phyloP scores from a whole-genome alignment of 106 monocot species.

The Phalaenopsis aphrodite region DNA sequence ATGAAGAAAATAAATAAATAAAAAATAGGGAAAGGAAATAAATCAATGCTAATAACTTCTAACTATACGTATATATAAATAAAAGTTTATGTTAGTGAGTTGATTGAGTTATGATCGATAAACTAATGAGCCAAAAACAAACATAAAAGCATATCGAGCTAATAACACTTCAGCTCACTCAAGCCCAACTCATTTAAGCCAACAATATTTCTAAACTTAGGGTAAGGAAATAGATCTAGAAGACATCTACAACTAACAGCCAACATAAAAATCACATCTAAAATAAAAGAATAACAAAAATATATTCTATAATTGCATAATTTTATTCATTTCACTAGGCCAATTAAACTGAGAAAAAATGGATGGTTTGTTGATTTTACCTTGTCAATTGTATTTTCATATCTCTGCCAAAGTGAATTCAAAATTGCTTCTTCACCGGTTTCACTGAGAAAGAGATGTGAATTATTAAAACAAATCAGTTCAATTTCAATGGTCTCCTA shows the following conservation, averaged over 20 bases:
- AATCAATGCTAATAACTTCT: no score
- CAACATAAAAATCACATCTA: background rate
- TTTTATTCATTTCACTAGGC: background rate
- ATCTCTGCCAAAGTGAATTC: slow-evolving; percentile 76
- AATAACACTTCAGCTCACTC: no score
- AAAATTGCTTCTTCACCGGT: slow-evolving; percentile 65
- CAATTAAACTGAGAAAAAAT: background rate
- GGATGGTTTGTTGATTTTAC: slow-evolving; percentile 18
- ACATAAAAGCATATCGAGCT: no score
- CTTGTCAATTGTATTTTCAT: slow-evolving; percentile 79
- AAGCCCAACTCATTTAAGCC: no score
- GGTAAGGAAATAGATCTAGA: background rate
- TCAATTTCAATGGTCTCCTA: background rate
- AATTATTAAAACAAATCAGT: background rate
- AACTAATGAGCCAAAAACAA: no score
- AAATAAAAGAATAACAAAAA: background rate
- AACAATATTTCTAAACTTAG: background rate
- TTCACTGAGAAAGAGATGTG: slow-evolving; percentile 37
- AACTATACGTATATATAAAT: no score
- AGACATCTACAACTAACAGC: background rate
- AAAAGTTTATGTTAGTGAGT: no score
- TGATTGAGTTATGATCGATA: no score
- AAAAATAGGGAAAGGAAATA: no score
- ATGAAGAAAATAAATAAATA: no score
- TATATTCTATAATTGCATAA: background rate